Evolutionary conservation across 2,329 filamentous ascomycete genomes (phyloP), one percentile per base, ranked within the genome.

Genomic region (Epichloe aotearoae): DNA sequence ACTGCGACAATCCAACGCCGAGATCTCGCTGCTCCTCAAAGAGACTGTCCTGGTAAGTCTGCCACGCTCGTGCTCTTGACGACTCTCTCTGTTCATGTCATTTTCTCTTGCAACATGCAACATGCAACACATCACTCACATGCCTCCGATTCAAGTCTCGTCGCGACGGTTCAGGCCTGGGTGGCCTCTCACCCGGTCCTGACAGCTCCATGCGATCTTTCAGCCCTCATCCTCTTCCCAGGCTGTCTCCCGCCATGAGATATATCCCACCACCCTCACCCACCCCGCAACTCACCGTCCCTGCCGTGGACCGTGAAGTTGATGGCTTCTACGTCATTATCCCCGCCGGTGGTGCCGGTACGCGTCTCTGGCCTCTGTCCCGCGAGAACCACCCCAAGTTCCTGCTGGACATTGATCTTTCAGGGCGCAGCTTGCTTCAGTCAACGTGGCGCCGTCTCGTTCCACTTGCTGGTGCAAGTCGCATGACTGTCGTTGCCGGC

Each of bases 361-460:
- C 58, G 50, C 58, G 58, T 51, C 55, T 60, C 15, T 60, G 58
- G 58, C 58, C 58, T 15, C 54, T 60, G 38, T 60, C 58, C 11
- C 57, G 58, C 30, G 57, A 60, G 54, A 58, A 60, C 42, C 58
- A 60, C 48, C 58, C 58, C 57, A 60, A 60, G 50, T 60, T 60
- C 42, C 53, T 60, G 46, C 53, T 60, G 36, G 58, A 60, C 38
- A 58, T 60, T 47, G 56, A 58, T 43, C 56, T 60, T 11, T 58
- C 54, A 8, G 58, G 58, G 20, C 58, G 54, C 53, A 59, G 57
- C 46, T 49, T 60, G 56, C 55, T 60, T 36, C 58, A 60, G 50
- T 56, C 58, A 26, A 60, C 58, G 20, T 60, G 58, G 58, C 53
- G 56, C 23, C 55, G 58, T 47, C 55, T 60, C 4, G 54, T 60